Base-by-base conservation (phyloP, 139 green algal genomes). In the Chlorella sorokiniana region DNA sequence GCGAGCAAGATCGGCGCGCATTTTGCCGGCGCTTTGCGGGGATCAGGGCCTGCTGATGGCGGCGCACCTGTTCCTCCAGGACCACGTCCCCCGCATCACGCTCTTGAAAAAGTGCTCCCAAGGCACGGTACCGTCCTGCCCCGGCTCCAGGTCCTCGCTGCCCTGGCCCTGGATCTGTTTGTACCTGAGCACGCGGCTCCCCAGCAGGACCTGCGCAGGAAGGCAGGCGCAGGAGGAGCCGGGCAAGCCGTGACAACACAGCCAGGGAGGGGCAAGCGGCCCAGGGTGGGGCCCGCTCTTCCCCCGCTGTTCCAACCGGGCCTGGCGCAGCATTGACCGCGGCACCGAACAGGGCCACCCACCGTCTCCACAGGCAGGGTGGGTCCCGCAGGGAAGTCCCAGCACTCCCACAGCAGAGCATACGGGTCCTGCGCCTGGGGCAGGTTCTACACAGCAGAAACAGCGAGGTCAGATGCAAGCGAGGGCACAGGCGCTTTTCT, bases 381-480 rank as follows among this genome's bases (percentile, higher is more conserved):
- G 0, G 40, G 40, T 23, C 68, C 68, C 40, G 25, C 8, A 3
- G 68, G 68, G 20, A 56, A 1, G 25, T 52, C 16, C 68, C 68
- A 75, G 20, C 42, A 29, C 33, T 54, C 22, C 68, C 68, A 75
- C 68, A 75, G 22, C 23, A 75, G 68, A 6, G 14, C 27, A 3
- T 75, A 29, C 18, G 1, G 27, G 25, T 54, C 41, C 40, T 56
- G 25, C 2, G 25, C 35, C 7, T 42, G 40, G 27, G 68, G 68
- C 41, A 59, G 18, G 41, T 75, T 75, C 68, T 75, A 41, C 68
- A 74, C 48, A 59, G 48, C 48, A 16, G 11, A 59, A 59, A 59
- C 56, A 29, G 22, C 29, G 6, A 29, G 18, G 56, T 65, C 18
- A 65, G n/a, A 6, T 65, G n/a, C n/a, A n/a, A n/a, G n/a, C n/a